Conservation (phyloP, 768 basidiomycete genomes). For the Trametes meyenii region DNA sequence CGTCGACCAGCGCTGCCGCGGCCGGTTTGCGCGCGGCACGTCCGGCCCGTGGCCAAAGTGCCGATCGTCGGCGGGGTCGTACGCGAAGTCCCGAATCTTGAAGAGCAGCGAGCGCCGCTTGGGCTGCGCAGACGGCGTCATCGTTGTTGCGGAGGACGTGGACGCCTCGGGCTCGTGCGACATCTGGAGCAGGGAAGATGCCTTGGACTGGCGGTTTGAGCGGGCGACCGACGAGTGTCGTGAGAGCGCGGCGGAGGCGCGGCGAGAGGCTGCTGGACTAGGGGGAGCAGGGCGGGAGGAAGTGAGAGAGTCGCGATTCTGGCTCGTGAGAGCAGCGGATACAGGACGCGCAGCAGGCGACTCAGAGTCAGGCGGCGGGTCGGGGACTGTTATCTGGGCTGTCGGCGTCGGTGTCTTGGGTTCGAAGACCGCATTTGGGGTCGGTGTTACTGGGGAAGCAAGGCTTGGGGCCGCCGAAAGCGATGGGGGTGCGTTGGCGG, state of each 20-base stretch:
- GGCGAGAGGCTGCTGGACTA: constrained; percentile 56
- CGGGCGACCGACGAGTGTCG: constrained; percentile 36
- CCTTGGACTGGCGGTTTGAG: constrained; percentile 40
- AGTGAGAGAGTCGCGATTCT: constrained; percentile 39
- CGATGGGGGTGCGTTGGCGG: constrained; percentile 8
- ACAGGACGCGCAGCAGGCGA: constrained; percentile 14
- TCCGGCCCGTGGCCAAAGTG: constrained; percentile 46
- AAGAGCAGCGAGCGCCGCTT: constrained; percentile 33
- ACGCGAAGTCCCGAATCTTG: constrained; percentile 56
- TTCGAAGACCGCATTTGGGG: constrained; percentile 23
- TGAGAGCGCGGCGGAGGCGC: constrained; percentile 40
- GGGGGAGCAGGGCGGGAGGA: constrained; percentile 63
- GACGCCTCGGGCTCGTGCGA: constrained; percentile 40
- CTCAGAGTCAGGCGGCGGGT: constrained; percentile 21
- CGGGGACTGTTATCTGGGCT: constrained; percentile 30
- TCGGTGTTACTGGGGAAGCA: constrained; percentile 27
- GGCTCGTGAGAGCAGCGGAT: constrained; percentile 37
- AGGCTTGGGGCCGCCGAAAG: constrained; percentile 7
- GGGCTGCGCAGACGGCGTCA: constrained; percentile 15
- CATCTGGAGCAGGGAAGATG: constrained; percentile 42
- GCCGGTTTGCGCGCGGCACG: constrained; percentile 71
- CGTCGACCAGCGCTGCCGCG: constrained; percentile 35
- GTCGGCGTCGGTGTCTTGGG: constrained; percentile 25
- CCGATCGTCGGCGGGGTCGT: constrained; percentile 43
- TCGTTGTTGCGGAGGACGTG: constrained; percentile 24